Base-by-base conservation (phyloP, 257 asterid species). In the Cordia subcordata region DNA sequence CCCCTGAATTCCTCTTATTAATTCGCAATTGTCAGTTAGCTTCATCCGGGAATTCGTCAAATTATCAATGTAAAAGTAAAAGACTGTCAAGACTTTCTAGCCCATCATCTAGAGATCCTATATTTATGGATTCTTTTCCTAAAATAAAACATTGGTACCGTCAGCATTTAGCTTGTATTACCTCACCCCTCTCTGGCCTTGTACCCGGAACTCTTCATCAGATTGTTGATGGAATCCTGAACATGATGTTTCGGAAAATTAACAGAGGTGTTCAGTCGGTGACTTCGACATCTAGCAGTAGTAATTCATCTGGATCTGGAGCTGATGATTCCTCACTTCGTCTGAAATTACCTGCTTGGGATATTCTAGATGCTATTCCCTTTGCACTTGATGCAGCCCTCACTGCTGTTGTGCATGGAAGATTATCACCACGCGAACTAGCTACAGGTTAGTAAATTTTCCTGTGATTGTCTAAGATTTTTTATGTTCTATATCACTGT, bases 281-380 rank as follows among this genome's bases (percentile, higher is more conserved):
- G 72, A 76, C 95, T 63, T 77, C 96, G 71, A 21, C 90, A 73
- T 88, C 99, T 69, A 90, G 88, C 68, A 86, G 92, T 71, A 88
- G 84, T 64, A 70, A 58, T 72, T 84, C 94, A 13, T 80, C 97
- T 62, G 87, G 77, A 62, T 76, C 93, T 71, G 92, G 83, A 68
- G 59, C 65, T 21, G 97, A 93, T 20, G 96, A 88, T 64, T 63
- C 68, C 55, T 71, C 70, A 72, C 79, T 68, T 61, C 78, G 77
- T 65, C 96, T 86, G 65, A 93, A 80, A 59, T 51, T 86, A 54
- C 99, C 99, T 69, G 99, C 97, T 73, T 93, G 99, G 97, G 97
- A 93, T 85, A 93, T 93, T 79, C 77, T 93, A 39, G 97, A 86
- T 67, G 99, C 99, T 68, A 78, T 86, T 72, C 99, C 99, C n/a